These are phyloP conservation scores for Diaporthe ilicicola DNA, from an alignment of 2,329 filamentous ascomycete species.

Conservation along the genomic window DNA sequence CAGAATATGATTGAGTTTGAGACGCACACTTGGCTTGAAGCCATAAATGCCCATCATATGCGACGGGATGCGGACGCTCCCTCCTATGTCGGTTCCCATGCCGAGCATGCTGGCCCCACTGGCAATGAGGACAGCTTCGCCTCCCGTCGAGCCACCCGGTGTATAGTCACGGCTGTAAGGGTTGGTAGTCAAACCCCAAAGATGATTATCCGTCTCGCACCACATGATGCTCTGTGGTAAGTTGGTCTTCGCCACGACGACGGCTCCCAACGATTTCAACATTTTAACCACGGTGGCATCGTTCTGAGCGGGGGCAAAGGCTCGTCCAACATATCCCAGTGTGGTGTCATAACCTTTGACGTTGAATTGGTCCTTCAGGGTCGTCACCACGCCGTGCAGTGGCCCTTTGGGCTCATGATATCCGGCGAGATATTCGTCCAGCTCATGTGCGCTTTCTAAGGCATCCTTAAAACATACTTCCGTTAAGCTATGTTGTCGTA, in stretches of 20 bases:
- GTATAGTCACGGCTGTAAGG: conserved; percentile 52
- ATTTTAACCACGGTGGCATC: conserved; percentile 59
- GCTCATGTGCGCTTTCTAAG: not conserved
- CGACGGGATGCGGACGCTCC: conserved; percentile 58
- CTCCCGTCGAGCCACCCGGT: conserved; percentile 48
- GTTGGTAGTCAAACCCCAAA: conserved; percentile 59
- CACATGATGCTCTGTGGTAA: conserved; percentile 58
- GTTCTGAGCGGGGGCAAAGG: conserved; percentile 56
- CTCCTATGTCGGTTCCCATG: conserved; percentile 61
- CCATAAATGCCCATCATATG: conserved; percentile 58
- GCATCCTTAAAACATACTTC: conserved; percentile 30
- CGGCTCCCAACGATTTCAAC: conserved; percentile 56
- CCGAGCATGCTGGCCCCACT: conserved; percentile 53
- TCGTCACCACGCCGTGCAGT: conserved; percentile 22
- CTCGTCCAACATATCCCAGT: conserved; percentile 63
- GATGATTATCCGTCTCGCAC: conserved; percentile 62
- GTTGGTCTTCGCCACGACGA: conserved; percentile 62
- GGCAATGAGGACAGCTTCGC: conserved; percentile 51
- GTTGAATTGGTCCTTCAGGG: conserved; percentile 68
- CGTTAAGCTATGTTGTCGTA: conserved; percentile 27
- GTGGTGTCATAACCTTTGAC: conserved; percentile 66
- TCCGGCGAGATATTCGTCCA: conserved; percentile 5
- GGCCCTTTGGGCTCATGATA: conserved; percentile 16
- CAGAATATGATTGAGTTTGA: conserved; percentile 51
- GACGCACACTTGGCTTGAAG: conserved; percentile 54